A percentile compares a stretch with the other conserved stretches of the same genome.
These are phyloP conservation scores for Calocybe gangraenosa DNA, from an alignment of 768 basidiomycete genomes.

Conservation along the genomic window DNA sequence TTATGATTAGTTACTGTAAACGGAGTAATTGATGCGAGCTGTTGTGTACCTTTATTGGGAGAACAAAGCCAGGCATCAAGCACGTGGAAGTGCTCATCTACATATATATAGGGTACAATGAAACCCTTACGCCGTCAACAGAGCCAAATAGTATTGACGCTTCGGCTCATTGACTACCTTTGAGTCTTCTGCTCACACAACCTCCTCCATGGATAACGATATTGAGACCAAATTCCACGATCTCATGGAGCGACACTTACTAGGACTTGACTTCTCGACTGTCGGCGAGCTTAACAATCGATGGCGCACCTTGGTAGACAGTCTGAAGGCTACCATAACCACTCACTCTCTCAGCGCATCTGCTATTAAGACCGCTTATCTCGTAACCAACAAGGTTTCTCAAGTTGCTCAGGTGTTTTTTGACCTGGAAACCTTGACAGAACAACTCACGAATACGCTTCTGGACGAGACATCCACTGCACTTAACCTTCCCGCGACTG, in stretches of 20 bases:
- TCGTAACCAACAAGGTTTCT: constrained; percentile 8
- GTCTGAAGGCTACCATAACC: constrained; percentile 9
- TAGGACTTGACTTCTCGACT: constrained; percentile 5
- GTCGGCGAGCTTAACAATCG: constrained; percentile 10
- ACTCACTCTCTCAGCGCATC: constrained; percentile 7
- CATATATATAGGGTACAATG: too few relatives aligned
- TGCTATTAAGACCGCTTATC: constrained; percentile 10
- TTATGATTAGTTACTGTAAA: too few relatives aligned
- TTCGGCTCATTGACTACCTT: too few relatives aligned
- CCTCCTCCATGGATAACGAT: constrained; percentile 3
- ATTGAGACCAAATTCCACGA: constrained; percentile 4
- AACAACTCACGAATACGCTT: constrained; percentile 8
- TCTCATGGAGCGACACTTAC: constrained; percentile 11
- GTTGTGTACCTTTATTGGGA: too few relatives aligned
- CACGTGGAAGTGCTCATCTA: too few relatives aligned
- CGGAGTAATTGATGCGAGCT: too few relatives aligned
- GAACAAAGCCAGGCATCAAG: too few relatives aligned
- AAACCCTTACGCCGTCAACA: too few relatives aligned
- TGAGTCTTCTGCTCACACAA: too few relatives aligned
- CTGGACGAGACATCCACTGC: neutral
- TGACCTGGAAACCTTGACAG: constrained; percentile 10
- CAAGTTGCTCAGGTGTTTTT: constrained; percentile 1
- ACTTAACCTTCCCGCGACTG: neutral
- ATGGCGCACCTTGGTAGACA: constrained; percentile 12
- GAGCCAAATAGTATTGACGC: too few relatives aligned